A percentile compares a stretch with the other conserved stretches of the same genome.
Evolutionary conservation across 345 rosid genomes (phyloP).

Genomic region (Tarenaya hassleriana): DNA sequence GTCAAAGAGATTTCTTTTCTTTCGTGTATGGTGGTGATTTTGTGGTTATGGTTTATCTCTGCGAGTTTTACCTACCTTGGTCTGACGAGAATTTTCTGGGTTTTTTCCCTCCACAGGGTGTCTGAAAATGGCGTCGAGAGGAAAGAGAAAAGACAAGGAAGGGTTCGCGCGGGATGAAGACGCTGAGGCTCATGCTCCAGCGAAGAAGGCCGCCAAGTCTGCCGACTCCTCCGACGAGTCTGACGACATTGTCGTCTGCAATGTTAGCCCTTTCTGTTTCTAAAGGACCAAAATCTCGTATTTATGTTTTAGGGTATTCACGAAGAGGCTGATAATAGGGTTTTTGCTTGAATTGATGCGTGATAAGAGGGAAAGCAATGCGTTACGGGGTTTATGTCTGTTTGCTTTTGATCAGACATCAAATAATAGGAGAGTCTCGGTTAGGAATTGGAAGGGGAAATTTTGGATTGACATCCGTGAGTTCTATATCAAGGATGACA

Average conservation of each 20-base stretch:
- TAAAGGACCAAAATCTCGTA: background rate
- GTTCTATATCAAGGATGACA: conserved; percentile 80
- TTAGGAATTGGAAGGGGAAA: conserved; percentile 75
- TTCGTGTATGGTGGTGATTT: too few relatives aligned
- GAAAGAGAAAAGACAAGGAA: conserved; percentile 68
- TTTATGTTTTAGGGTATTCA: conserved; percentile 16
- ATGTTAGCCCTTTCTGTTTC: conserved; percentile 29
- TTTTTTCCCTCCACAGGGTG: background rate
- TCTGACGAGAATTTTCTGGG: conserved; percentile 18
- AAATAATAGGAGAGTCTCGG: conserved; percentile 76
- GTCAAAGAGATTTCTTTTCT: too few relatives aligned
- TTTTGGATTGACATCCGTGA: conserved; percentile 87
- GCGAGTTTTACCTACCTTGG: conserved; percentile 13
- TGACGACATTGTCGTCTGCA: conserved; percentile 70
- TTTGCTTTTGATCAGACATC: conserved; percentile 47
- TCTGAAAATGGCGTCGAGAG: conserved; percentile 57
- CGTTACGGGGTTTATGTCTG: conserved; percentile 14
- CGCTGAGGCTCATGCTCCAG: conserved; percentile 48
- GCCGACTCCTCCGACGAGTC: conserved; percentile 49
- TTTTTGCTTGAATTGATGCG: background rate
- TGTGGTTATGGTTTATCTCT: too few relatives aligned
- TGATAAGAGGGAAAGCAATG: too few relatives aligned
- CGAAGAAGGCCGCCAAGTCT: conserved; percentile 50
- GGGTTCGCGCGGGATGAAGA: conserved; percentile 52
- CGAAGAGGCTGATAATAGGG: background rate